These are phyloP conservation scores for Gentiana macrophylla DNA, from an alignment of 257 asterid genomes.

Conservation along the genomic window DNA sequence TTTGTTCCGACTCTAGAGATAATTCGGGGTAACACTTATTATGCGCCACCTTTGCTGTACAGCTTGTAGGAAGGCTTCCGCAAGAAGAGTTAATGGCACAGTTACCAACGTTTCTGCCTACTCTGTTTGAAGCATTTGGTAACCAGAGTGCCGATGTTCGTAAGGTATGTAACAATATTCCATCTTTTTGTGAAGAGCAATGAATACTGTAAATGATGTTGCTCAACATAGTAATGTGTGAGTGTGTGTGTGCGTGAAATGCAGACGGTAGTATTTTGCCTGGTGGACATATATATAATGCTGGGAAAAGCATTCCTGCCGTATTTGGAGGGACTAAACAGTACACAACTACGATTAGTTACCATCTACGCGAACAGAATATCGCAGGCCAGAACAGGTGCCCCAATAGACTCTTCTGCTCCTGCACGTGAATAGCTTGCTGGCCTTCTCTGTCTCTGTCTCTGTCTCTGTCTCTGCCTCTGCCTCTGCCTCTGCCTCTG, in stretches of 20 bases:
- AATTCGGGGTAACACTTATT: no score
- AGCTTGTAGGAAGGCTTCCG: constrained; percentile 94
- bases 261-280: constrained; percentile 99
- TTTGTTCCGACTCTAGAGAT: not conserved
- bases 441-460: not conserved
- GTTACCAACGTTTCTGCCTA: constrained; percentile 84
- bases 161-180: constrained; percentile 35
- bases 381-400: constrained; percentile 94
- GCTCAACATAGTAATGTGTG: no score
- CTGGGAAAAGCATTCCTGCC: constrained; percentile 93
- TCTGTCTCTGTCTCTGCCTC: no score
- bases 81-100: constrained; percentile 85
- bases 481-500: no score
- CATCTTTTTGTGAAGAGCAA: constrained; percentile 2
- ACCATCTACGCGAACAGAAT: constrained; percentile 94
- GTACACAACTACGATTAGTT: constrained; percentile 82
- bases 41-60: constrained; percentile 14
- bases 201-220: no score
- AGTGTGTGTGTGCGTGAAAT: not conserved
- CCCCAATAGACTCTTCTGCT: constrained; percentile 43
- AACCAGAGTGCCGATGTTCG: constrained; percentile 99
- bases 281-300: constrained; percentile 93
- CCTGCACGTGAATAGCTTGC: not conserved
- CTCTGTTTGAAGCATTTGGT: constrained; percentile 93
- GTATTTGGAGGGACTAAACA: constrained; percentile 82